Base-by-base conservation (phyloP, 345 rosid species). In the Pugionium dolabratum region DNA sequence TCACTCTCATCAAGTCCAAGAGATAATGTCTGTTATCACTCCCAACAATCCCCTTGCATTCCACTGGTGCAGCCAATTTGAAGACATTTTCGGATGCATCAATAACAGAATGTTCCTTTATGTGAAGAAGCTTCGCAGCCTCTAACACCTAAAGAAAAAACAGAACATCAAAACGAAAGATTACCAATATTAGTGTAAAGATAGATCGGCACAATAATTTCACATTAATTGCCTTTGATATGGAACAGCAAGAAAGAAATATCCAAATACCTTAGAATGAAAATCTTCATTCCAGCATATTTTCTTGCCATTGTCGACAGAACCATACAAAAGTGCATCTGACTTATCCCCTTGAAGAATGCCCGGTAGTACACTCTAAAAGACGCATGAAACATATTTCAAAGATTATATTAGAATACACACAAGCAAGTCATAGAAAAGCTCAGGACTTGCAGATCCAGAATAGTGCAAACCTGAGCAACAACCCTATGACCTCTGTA, bases 331-430 rank as follows among this genome's bases (percentile, higher is more conserved):
- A 62, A 95, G 96, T 6, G 94, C 90, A 72, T 91, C 95, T 41
- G 97, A 88, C 69, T 95, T 91, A 79, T 95, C 99, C 64, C 99
- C 99, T 82, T 95, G 99, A 73, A 95, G 99, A 72, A 95, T 95
- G 59, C 99, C 99, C 33, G 99, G 99, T 77, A 95, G 84, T 67
- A 95, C 99, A 79, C 99, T 95, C 99, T 95, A 74, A 75, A 83
- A 71, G n/a, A 79, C 34, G 52, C 50, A 61, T 47, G 44, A 7
- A 52, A 29, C 46, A 60, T n/a, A 54, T 35, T 65, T 60, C 10
- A 62, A 11, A 18, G 18, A 18, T 18, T 8, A 30, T 41, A 55
- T 54, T 34, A 49, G 40, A 48, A 62, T 62, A 5, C 11, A 67
- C 35, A 62, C 30, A 47, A 39, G 59, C 9, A 18, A 18, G 53